Base-by-base conservation (phyloP, 805 yeast genomes). In the Hanseniaspora jakobsenii region DNA sequence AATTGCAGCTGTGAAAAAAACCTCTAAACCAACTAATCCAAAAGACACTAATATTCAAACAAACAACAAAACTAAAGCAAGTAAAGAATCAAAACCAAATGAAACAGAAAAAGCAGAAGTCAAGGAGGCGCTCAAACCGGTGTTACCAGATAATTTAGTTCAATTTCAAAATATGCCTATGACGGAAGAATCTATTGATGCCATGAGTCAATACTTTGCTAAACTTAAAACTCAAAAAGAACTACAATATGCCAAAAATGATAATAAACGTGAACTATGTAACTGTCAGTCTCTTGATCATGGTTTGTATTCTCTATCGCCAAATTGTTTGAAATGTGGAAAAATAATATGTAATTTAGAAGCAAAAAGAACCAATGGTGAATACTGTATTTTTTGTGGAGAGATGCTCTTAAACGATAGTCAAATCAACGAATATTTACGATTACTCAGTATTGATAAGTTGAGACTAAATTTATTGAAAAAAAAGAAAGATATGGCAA, bases 241-340 rank as follows among this genome's bases (percentile, higher is more conserved):
- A 17, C 19, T 26, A 18, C 31, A 30, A 17, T 18, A 7, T n/a
- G 14, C 23, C 5, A 16, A 23, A 8, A 55, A 57, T 6, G 49
- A 53, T 19, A 26, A 46, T 17, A 52, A 51, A 7, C 46, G 45
- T 3, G 49, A 49, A 18, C 56, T 53, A 4, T 87, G 97, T 57
- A 73, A 79, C 50, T 87, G 97, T 56, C 82, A 79, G 76, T 96
- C 89, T 1, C 73, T 81, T 0, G 66, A 81, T 48, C 98, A 91
- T 56, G 94, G 95, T 3, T 63, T 91, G 24, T 81, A 85, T 50
- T 93, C 83, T 47, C 71, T 81, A 50, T 91, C 93, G 2, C 97
- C 98, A 1, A 91, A 91, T 58, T 91, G 99, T 55, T 62, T 91
- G 32, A 77, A 81, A 48, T 91, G 99, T 59, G 99, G 99, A 9